phyloP scores from a whole-genome alignment of 257 asterid genomes.

The Gentiana dahurica region DNA sequence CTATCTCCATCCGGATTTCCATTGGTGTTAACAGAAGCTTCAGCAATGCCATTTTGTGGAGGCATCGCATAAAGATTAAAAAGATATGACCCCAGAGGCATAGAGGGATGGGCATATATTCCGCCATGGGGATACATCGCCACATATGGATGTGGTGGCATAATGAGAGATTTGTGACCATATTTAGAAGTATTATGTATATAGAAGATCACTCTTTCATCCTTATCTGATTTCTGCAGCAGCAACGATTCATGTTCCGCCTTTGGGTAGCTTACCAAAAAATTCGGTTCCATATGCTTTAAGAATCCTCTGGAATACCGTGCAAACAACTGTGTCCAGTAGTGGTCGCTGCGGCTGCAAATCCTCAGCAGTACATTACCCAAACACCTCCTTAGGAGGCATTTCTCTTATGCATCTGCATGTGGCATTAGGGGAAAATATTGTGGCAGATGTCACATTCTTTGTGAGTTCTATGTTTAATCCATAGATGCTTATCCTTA shows the following conservation, averaged over 20 bases:
- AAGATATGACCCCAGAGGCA: conserved; percentile 73
- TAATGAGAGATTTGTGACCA: conserved; percentile 60
- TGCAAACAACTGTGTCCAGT: too few species aligned
- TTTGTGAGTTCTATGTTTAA: too few species aligned
- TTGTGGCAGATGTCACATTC: too few species aligned
- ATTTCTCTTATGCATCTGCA: too few species aligned
- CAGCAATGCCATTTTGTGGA: conserved; percentile 77
- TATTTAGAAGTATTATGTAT: conserved; percentile 97
- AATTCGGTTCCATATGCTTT: conserved; percentile 94
- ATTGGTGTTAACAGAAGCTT: conserved; percentile 54
- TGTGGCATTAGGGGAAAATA: too few species aligned
- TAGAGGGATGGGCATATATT: conserved; percentile 84
- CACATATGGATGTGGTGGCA: conserved; percentile 90
- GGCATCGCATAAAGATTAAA: conserved; percentile 87
- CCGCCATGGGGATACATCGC: conserved; percentile 95
- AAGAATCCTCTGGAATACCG: conserved; percentile 63
- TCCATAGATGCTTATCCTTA: too few species aligned
- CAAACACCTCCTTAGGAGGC: too few species aligned
- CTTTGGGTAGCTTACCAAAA: conserved; percentile 82
- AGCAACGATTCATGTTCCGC: conserved; percentile 95
- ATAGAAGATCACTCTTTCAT: conserved; percentile 83
- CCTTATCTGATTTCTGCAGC: conserved; percentile 99
- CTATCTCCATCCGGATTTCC: conserved; percentile 62
- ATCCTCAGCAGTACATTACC: too few species aligned
- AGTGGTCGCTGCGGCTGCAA: too few species aligned